Percentiles rank a stretch among this genome's conserved stretches.
Conservation (phyloP, 2,329 filamentous ascomycete species). For the Plenodomus lindquistii region DNA sequence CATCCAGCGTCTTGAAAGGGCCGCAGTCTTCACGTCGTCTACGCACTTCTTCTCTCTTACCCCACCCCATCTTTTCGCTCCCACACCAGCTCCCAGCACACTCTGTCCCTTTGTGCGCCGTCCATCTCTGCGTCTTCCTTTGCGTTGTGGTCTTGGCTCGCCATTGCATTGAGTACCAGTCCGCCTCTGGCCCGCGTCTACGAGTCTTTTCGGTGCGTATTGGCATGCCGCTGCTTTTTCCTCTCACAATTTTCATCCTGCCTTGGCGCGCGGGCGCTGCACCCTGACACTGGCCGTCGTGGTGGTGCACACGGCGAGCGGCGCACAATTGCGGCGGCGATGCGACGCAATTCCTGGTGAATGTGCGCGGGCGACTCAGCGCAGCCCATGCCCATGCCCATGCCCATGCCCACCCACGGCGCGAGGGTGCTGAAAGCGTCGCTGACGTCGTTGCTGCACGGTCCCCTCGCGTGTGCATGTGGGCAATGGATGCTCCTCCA, state of each 20-base stretch:
- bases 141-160: constrained; percentile 36
- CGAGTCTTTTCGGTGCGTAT: constrained; percentile 27
- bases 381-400: too few species aligned
- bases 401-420: too few species aligned
- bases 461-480: constrained; percentile 6
- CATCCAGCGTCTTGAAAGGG: constrained; percentile 25
- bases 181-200: constrained; percentile 22
- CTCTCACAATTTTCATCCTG: constrained; percentile 30
- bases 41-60: constrained; percentile 24
- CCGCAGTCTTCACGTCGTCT: constrained; percentile 21
- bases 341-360: constrained; percentile 7
- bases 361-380: not conserved
- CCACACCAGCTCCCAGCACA: constrained; percentile 9
- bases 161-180: constrained; percentile 23
- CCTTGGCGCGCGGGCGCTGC: constrained; percentile 23
- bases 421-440: constrained; percentile 1
- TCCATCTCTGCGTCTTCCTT: constrained; percentile 33
- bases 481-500: not conserved
- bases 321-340: constrained; percentile 12
- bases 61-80: constrained; percentile 28
- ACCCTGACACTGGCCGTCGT: constrained; percentile 7
- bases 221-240: too few species aligned
- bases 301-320: constrained; percentile 8
- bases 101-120: constrained; percentile 10
- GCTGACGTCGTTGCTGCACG: constrained; percentile 28